Evolutionary conservation across 2,329 filamentous ascomycete genomes (phyloP).

Genomic region (Coccinonectria pachysandricola): DNA sequence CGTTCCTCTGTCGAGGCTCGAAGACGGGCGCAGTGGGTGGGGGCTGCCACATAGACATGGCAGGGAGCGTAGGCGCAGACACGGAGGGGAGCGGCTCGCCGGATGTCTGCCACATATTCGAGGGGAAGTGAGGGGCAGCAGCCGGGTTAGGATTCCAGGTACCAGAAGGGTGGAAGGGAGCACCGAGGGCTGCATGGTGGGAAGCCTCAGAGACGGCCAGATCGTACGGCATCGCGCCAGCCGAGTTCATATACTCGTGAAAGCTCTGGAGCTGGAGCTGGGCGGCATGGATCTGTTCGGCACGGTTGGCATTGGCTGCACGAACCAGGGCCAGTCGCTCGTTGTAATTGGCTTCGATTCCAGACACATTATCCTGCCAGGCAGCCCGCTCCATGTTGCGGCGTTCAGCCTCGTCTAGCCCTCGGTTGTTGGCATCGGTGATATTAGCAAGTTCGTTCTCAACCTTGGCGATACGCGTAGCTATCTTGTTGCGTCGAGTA

Average conservation of each 20-base stretch:
- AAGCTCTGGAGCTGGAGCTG: constrained; percentile 24
- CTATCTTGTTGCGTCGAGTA: constrained; percentile 63
- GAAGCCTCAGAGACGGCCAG: constrained; percentile 12
- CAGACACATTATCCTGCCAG: constrained; percentile 36
- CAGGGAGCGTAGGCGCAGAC: constrained; percentile 20
- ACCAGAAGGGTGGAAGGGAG: constrained; percentile 16
- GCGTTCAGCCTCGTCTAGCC: constrained; percentile 53
- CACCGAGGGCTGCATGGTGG: constrained; percentile 15
- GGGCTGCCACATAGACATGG: constrained; percentile 25
- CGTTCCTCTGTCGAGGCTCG: constrained; percentile 28
- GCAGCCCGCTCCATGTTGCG: constrained; percentile 39
- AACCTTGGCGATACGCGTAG: constrained; percentile 59
- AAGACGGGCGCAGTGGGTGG: constrained; percentile 28
- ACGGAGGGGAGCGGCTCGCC: constrained; percentile 23
- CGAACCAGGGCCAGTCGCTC: constrained; percentile 32
- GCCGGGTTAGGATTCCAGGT: constrained; percentile 27
- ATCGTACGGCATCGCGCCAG: constrained; percentile 24
- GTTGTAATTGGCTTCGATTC: constrained; percentile 36
- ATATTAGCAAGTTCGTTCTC: constrained; percentile 63
- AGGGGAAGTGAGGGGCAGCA: constrained; percentile 23
- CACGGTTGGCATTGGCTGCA: constrained; percentile 18
- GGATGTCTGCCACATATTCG: constrained; percentile 27
- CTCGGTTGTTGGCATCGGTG: constrained; percentile 55
- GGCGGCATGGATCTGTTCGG: constrained; percentile 21
- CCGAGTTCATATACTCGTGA: constrained; percentile 22